phyloP scores from a whole-genome alignment of 768 basidiomycete species.

The Mycena polygramma region DNA sequence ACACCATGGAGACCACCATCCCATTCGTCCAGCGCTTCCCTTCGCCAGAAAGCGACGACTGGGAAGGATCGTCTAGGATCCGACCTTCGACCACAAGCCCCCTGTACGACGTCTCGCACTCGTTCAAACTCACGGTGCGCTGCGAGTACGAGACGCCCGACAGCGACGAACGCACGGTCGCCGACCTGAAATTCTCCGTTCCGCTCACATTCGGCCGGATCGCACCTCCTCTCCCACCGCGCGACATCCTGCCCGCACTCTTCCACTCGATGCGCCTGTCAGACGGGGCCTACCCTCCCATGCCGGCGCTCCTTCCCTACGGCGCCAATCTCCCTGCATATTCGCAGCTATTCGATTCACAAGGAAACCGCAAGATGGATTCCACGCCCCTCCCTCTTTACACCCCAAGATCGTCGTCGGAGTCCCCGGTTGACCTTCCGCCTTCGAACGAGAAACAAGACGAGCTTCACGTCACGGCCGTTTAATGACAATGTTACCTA shows the following conservation, averaged over 20 bases:
- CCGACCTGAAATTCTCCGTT: conserved; percentile 58
- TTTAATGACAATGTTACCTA: conserved; percentile 27
- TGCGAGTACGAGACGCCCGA: conserved; percentile 65
- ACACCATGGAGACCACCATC: conserved; percentile 68
- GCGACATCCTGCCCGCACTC: conserved; percentile 33
- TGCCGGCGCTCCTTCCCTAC: conserved; percentile 31
- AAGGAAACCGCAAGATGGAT: conserved; percentile 82
- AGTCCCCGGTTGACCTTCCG: conserved; percentile 10
- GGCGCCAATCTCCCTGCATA: conserved; percentile 72
- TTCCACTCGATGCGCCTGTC: conserved; percentile 34
- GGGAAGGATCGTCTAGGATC: conserved; percentile 54
- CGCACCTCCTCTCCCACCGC: conserved; percentile 49
- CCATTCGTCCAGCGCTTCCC: conserved; percentile 56
- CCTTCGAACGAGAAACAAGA: conserved; percentile 28
- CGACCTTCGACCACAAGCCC: conserved; percentile 66
- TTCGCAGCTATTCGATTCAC: conserved; percentile 80
- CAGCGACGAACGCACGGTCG: conserved; percentile 46
- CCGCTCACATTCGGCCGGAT: conserved; percentile 65
- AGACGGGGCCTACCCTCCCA: conserved; percentile 33
- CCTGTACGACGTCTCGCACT: conserved; percentile 58
- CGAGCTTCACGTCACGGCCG: conserved; percentile 24
- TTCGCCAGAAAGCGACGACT: conserved; percentile 45
- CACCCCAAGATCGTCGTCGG: conserved; percentile 51
- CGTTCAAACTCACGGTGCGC: conserved; percentile 31
- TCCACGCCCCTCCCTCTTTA: conserved; percentile 78